These are phyloP conservation scores for Penicillium palitans DNA, from an alignment of 2,329 filamentous ascomycete species.

Conservation along the genomic window DNA sequence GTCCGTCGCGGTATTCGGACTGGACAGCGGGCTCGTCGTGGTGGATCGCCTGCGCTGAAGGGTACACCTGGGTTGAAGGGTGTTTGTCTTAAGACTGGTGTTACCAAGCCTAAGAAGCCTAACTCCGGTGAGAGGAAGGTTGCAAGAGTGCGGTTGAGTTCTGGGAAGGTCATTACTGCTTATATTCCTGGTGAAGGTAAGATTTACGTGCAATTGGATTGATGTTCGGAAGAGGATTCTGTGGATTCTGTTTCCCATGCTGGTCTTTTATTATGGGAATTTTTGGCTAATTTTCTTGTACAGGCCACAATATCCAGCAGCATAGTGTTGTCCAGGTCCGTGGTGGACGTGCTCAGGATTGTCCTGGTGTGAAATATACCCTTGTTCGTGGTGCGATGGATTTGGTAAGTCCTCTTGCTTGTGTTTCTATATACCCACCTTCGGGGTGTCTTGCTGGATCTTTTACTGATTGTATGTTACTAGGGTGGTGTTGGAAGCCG, in stretches of 20 bases:
- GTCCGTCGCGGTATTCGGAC: constrained; percentile 74
- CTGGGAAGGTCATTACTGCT: constrained; percentile 80
- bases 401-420: constrained; percentile 65
- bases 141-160: constrained; percentile 84
- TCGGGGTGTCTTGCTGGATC: neutral
- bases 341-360: constrained; percentile 91
- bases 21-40: constrained; percentile 77
- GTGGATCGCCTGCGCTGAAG: constrained; percentile 80
- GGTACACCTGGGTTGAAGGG: constrained; percentile 84
- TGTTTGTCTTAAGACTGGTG: constrained; percentile 91
- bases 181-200: constrained; percentile 92
- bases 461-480: constrained; percentile 28
- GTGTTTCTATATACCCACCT: neutral
- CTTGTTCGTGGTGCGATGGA: constrained; percentile 88
- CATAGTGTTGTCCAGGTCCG: constrained; percentile 97
- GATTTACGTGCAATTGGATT: constrained; percentile 30
- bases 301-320: constrained; percentile 95
- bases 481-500: constrained; percentile 89
- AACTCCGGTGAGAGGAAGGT: constrained; percentile 98
- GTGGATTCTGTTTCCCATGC: neutral
- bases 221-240: neutral
- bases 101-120: constrained; percentile 95
- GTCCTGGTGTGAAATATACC: constrained; percentile 96
- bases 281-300: constrained; percentile 9
- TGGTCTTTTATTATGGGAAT: neutral